These are phyloP conservation scores for Acacia confusa DNA, from an alignment of 306 rosid species.

Conservation along the genomic window DNA sequence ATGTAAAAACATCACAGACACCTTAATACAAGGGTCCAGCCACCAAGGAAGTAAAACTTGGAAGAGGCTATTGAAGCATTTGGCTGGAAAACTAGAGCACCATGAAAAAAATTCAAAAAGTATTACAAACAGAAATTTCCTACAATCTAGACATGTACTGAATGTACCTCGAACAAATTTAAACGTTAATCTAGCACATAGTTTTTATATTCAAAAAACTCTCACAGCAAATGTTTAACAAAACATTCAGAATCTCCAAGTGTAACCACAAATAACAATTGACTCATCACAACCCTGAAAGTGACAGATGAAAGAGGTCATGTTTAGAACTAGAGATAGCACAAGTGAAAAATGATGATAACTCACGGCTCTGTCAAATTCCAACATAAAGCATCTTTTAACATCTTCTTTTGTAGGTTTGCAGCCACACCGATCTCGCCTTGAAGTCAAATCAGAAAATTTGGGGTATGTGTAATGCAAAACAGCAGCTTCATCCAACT, in stretches of 20 bases:
- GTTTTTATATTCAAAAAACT: neutral
- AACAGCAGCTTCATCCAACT: slow-evolving; percentile 63
- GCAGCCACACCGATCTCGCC: slow-evolving; percentile 66
- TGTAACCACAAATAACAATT: slow-evolving; percentile 6
- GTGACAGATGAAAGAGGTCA: slow-evolving; percentile 6
- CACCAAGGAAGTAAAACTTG: slow-evolving; percentile 3
- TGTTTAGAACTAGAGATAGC: neutral
- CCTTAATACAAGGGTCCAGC: neutral
- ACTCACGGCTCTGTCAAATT: slow-evolving; percentile 66
- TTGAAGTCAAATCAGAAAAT: slow-evolving; percentile 66
- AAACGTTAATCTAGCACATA: neutral
- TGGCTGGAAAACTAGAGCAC: neutral
- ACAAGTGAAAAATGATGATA: slow-evolving; percentile 15
- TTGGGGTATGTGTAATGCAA: slow-evolving; percentile 62
- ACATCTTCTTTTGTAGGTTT: slow-evolving; percentile 69
- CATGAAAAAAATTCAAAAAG: neutral
- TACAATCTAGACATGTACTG: neutral
- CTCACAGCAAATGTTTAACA: neutral
- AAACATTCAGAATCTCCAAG: slow-evolving; percentile 2
- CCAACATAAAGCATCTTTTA: slow-evolving; percentile 73
- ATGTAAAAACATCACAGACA: neutral
- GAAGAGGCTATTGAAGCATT: neutral
- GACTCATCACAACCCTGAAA: slow-evolving; percentile 3
- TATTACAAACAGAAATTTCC: slow-evolving; percentile 1
- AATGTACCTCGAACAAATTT: slow-evolving; percentile 18